A percentile compares a stretch with the other conserved stretches of the same genome.
Conservation (phyloP, 2,329 filamentous ascomycete species). For the Sordariomycetes sp. region DNA sequence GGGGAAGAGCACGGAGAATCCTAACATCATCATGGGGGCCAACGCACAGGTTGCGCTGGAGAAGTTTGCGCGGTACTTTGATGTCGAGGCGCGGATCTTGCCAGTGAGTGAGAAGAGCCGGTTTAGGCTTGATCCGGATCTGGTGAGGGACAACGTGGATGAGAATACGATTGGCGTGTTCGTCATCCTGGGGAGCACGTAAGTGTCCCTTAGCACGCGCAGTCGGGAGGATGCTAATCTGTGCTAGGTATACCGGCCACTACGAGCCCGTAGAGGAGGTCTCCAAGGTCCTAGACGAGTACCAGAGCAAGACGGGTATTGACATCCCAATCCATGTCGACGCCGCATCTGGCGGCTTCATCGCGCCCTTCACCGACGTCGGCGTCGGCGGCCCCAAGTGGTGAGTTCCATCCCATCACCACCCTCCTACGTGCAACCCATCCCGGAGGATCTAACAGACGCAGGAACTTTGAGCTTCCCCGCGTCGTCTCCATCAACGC, state of each 20-base stretch:
- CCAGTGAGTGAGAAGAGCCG: constrained; percentile 47
- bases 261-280: constrained; percentile 61
- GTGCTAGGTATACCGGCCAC: constrained; percentile 48
- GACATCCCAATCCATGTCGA: constrained; percentile 59
- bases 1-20: constrained; percentile 49
- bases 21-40: constrained; percentile 63
- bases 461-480: constrained; percentile 44
- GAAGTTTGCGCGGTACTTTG: constrained; percentile 63
- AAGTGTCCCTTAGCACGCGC: background rate
- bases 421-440: too few species aligned
- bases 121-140: constrained; percentile 47
- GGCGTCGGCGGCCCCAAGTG: constrained; percentile 43
- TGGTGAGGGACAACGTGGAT: constrained; percentile 54
- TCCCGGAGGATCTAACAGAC: too few species aligned
- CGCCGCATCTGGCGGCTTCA: constrained; percentile 46
- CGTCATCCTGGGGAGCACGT: constrained; percentile 55
- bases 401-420: constrained; percentile 15
- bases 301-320: constrained; percentile 43
- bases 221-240: background rate
- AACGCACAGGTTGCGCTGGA: constrained; percentile 62
- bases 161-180: constrained; percentile 70
- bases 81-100: constrained; percentile 54
- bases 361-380: constrained; percentile 46
- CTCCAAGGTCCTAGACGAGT: constrained; percentile 49
- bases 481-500: constrained; percentile 54